Evolutionary conservation across 768 basidiomycete species (phyloP).

Genomic region (Trametes cubensis): DNA sequence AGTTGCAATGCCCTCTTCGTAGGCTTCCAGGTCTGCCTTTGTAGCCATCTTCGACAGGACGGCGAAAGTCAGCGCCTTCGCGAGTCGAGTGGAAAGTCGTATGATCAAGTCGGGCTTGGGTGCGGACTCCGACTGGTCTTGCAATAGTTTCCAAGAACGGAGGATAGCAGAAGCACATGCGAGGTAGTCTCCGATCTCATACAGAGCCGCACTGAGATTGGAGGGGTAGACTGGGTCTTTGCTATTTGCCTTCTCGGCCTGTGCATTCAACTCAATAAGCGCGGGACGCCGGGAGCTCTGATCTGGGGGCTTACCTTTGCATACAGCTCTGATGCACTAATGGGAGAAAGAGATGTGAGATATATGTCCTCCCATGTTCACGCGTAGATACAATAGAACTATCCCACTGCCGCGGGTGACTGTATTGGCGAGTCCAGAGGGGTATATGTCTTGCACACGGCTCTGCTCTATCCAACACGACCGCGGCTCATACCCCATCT

Average conservation of each 20-base stretch:
- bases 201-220: constrained; percentile 30
- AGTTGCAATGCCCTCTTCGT: not conserved
- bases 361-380: not conserved
- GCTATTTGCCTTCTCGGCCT: constrained; percentile 20
- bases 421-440: too few relatives aligned
- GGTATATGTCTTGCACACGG: too few relatives aligned
- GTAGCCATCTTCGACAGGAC: not conserved
- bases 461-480: too few relatives aligned
- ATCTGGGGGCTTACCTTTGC: not conserved
- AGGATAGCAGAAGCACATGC: constrained; percentile 22
- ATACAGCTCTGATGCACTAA: constrained; percentile 8
- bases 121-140: not conserved
- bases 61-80: not conserved
- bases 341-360: not conserved
- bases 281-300: too few relatives aligned
- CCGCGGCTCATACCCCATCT: not conserved
- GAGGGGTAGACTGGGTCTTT: constrained; percentile 27
- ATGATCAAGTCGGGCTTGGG: not conserved
- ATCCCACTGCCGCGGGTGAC: too few relatives aligned
- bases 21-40: not conserved
- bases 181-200: constrained; percentile 24
- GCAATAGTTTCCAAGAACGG: constrained; percentile 20
- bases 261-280: too few relatives aligned
- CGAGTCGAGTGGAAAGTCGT: not conserved
- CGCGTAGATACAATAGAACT: not conserved